Conservation (phyloP, 495 filamentous ascomycete genomes). For the Talaromyces thailandensis region DNA sequence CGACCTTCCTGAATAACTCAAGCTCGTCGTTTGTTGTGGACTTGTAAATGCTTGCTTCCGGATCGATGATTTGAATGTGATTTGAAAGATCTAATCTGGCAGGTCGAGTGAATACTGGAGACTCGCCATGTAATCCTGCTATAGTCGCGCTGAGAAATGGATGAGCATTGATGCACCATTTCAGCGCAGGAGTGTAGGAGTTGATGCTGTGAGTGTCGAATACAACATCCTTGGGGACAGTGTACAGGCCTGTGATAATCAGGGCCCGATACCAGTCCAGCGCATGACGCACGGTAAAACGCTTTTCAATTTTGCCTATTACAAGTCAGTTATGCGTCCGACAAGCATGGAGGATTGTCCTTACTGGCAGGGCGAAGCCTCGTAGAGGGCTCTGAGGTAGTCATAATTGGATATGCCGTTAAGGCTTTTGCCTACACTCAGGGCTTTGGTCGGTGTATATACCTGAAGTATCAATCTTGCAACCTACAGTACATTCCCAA, state of each 20-base stretch:
- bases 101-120: constrained; percentile 7
- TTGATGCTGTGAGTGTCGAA: constrained; percentile 2
- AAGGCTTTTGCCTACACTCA: background rate
- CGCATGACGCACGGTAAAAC: constrained; percentile 11
- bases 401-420: background rate
- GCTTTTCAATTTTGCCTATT: constrained; percentile 13
- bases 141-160: constrained; percentile 11
- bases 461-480: background rate
- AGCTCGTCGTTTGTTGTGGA: background rate
- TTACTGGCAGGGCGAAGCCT: background rate
- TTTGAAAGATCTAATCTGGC: constrained; percentile 6
- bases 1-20: constrained; percentile 4
- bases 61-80: constrained; percentile 8
- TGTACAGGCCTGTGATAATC: constrained; percentile 11
- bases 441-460: background rate
- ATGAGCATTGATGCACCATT: constrained; percentile 11
- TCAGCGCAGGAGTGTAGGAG: constrained; percentile 10
- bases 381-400: background rate
- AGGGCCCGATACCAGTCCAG: constrained; percentile 12
- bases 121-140: constrained; percentile 6
- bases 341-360: background rate
- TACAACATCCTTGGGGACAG: background rate
- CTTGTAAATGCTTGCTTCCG: background rate
- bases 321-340: background rate
- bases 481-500: background rate